Evolutionary conservation across 2,329 filamentous ascomycete species (phyloP).

Genomic region (Sporothrix curviconia): DNA sequence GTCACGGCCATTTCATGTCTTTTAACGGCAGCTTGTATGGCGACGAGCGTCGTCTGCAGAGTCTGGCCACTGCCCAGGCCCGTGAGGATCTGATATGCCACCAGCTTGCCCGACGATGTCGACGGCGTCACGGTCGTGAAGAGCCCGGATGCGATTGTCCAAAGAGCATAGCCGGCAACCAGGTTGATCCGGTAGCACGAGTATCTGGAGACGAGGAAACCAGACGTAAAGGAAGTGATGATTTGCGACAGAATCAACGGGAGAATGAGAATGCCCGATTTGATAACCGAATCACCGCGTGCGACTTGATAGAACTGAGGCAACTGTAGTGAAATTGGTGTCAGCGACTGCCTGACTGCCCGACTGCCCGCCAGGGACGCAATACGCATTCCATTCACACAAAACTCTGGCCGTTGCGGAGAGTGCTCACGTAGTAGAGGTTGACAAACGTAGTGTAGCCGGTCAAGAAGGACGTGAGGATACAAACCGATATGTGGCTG

Average conservation of each 20-base stretch:
- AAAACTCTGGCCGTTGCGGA: background rate
- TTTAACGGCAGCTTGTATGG: conserved; percentile 30
- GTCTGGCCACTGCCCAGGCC: conserved; percentile 29
- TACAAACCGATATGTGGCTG: background rate
- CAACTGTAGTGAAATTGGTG: no score
- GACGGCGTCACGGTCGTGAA: background rate
- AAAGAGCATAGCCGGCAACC: background rate
- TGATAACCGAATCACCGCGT: background rate
- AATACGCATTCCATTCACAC: no score
- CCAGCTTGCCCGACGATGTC: conserved; percentile 18
- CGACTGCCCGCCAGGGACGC: no score
- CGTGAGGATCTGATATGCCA: conserved; percentile 27
- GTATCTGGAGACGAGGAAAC: background rate
- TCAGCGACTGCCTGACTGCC: no score
- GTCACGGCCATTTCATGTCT: conserved; percentile 31
- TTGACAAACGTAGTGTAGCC: conserved; percentile 10
- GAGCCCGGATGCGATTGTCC: background rate
- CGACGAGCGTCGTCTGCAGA: conserved; percentile 33
- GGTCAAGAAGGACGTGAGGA: conserved; percentile 12
- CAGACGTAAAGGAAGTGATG: background rate
- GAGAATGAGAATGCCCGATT: conserved; percentile 19
- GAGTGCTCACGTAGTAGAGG: background rate
- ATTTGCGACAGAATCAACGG: conserved; percentile 11
- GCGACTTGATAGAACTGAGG: background rate
- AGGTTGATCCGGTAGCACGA: background rate